Evolutionary conservation across 768 basidiomycete species (phyloP).

Genomic region (Collybia nuda): DNA sequence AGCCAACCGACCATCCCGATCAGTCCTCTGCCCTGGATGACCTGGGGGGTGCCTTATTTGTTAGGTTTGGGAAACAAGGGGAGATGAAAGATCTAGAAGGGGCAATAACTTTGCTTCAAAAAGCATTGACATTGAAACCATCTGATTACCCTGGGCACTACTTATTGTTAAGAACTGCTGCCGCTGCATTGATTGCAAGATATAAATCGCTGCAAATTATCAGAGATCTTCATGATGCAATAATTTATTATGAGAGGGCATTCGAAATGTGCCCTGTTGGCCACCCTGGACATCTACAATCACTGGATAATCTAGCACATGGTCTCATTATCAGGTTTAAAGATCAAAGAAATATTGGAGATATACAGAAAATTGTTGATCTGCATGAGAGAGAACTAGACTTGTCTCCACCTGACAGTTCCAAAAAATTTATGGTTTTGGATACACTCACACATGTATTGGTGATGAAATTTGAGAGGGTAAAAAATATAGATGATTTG

Average conservation of each 20-base stretch:
- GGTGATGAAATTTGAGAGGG: conserved; percentile 21
- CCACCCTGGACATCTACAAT: neutral
- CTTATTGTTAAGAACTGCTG: conserved; percentile 10
- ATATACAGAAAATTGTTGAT: conserved; percentile 23
- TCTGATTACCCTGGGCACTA: conserved; percentile 3
- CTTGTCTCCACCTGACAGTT: conserved; percentile 16
- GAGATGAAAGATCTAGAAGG: conserved; percentile 7
- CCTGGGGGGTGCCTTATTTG: neutral
- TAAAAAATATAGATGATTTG: conserved; percentile 22
- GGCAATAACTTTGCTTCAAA: conserved; percentile 11
- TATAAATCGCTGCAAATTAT: conserved; percentile 16
- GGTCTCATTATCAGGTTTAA: conserved; percentile 18
- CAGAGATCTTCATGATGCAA: conserved; percentile 18
- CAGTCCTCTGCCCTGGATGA: neutral
- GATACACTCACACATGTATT: conserved; percentile 27
- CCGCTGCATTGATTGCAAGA: conserved; percentile 9
- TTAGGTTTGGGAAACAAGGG: conserved; percentile 1
- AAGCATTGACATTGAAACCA: conserved; percentile 6
- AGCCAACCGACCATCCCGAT: neutral
- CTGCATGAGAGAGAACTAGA: conserved; percentile 23
- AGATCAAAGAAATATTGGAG: conserved; percentile 21
- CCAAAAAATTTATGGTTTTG: conserved; percentile 12
- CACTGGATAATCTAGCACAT: conserved; percentile 14
- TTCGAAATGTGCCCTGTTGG: conserved; percentile 9
- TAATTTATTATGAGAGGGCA: conserved; percentile 8